Base-by-base conservation (phyloP, 1,284 basidiomycete genomes). In the Leccinum griseonigrum region DNA sequence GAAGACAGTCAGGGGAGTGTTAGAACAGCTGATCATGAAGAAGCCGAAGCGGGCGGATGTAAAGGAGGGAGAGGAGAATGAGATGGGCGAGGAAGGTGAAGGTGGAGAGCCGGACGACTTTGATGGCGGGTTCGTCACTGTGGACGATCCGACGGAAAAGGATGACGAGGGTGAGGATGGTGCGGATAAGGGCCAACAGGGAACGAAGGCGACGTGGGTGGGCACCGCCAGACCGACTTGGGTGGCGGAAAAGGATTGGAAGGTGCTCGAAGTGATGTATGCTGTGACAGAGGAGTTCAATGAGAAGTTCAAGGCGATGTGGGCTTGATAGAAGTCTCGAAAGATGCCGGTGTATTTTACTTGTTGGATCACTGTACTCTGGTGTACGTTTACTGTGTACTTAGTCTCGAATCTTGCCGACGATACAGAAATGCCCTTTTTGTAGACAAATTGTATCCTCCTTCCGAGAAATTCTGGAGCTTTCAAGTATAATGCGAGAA, bases 191-290 rank as follows among this genome's bases (percentile, higher is more conserved):
- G 54, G 65, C 18, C 5, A 2, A 1, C 7, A 10, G 13, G 14
- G 7, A 10, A 52, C 52, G 6, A 28, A 13, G 18, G 11, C n/a
- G 18, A 50, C 38, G 29, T 59, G 14, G n/a, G 67, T 74, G 60
- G 68, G 65, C 60, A 69, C 75, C 9, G 6, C 14, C n/a, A 68
- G 65, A 56, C 82, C 83, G 0, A 52, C 36, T 2, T 78, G 76
- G 26, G 77, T 83, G 16, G 69, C 72, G 0, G 76, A 81, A 29
- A 69, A 63, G 7, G 85, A 89, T 66, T 86, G 86, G 86, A 76
- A 66, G 60, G 81, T 88, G 3, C 86, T 83, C 61, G 75, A 80
- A 61, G 76, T 86, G 18, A 75, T 87, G 16, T 69, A 76, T 50
- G 76, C 65, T 5, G 77, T 80, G 14, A 75, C 75, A 46, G 71